Conservation (phyloP, 148 eudicot genomes). For the Cornus controversa region DNA sequence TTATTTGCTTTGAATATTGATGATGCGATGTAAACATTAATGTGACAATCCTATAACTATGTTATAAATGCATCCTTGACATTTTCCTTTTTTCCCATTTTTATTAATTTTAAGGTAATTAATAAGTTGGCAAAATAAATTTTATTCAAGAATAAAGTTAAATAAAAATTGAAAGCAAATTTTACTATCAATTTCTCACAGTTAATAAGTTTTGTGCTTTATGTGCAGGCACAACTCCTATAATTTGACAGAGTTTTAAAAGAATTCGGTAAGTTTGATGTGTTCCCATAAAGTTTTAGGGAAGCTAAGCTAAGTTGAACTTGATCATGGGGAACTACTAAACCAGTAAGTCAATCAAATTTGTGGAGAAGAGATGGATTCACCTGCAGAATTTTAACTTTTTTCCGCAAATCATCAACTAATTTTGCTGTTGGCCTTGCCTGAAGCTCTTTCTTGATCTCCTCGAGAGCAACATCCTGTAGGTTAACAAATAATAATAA, state of each 20-base stretch:
- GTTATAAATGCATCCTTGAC: neutral
- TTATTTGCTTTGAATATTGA: neutral
- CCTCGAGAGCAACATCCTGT: conserved; percentile 78
- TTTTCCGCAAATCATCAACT: conserved; percentile 93
- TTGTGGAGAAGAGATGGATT: conserved; percentile 2
- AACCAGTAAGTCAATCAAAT: neutral
- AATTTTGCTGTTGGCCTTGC: conserved; percentile 81
- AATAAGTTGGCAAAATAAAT: neutral
- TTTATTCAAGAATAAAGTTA: neutral
- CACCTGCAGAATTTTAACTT: conserved; percentile 97
- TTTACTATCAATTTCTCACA: neutral
- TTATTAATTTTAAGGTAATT: neutral
- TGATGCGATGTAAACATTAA: neutral
- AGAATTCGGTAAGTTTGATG: neutral
- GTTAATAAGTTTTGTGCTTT: neutral
- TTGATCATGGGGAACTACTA: neutral
- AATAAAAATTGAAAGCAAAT: neutral
- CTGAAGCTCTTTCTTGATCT: conserved; percentile 84
- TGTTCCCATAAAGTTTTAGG: neutral
- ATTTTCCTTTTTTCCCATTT: neutral
- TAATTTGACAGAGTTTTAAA: neutral
- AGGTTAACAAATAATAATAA: conserved; percentile 17
- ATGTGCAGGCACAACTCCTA: neutral
- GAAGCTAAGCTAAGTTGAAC: neutral
- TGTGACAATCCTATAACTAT: neutral